Evolutionary conservation across 2,329 filamentous ascomycete species (phyloP).

Genomic region (Remersonia thermophila): DNA sequence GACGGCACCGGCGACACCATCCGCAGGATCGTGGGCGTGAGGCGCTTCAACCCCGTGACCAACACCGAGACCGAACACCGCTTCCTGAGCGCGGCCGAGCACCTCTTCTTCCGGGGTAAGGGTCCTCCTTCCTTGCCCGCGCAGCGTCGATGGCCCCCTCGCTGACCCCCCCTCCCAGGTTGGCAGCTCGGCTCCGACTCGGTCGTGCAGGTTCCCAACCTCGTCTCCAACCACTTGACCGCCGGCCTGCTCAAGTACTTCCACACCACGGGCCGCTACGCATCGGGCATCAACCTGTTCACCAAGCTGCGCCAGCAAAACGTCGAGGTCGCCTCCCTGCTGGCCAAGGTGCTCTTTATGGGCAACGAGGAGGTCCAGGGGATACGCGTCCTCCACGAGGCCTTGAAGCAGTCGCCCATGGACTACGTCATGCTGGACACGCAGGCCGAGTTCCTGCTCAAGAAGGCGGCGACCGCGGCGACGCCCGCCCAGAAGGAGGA

Average conservation of each 20-base stretch:
- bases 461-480: slow-evolving; percentile 55
- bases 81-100: slow-evolving; percentile 87
- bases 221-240: slow-evolving; percentile 90
- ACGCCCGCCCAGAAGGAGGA: slow-evolving; percentile 46
- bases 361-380: slow-evolving; percentile 97
- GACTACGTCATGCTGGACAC: slow-evolving; percentile 94
- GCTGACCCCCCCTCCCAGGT: slow-evolving; percentile 37
- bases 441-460: slow-evolving; percentile 81
- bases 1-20: slow-evolving; percentile 90
- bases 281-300: slow-evolving; percentile 94
- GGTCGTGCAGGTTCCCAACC: slow-evolving; percentile 92
- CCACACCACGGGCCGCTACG: slow-evolving; percentile 83
- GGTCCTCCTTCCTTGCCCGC: no score
- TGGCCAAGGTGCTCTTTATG: slow-evolving; percentile 84
- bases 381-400: slow-evolving; percentile 74
- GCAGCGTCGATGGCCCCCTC: slow-evolving; percentile 33
- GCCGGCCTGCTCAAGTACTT: slow-evolving; percentile 92
- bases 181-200: slow-evolving; percentile 95
- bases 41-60: slow-evolving; percentile 93
- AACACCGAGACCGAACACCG: slow-evolving; percentile 97
- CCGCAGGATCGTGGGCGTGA: slow-evolving; percentile 92
- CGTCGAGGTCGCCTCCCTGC: slow-evolving; percentile 82
- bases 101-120: slow-evolving; percentile 81
- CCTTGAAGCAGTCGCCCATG: slow-evolving; percentile 86
- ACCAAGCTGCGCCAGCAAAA: slow-evolving; percentile 88